Evolutionary conservation across 257 asterid genomes (phyloP).

Genomic region (Orobanche coerulescens): DNA sequence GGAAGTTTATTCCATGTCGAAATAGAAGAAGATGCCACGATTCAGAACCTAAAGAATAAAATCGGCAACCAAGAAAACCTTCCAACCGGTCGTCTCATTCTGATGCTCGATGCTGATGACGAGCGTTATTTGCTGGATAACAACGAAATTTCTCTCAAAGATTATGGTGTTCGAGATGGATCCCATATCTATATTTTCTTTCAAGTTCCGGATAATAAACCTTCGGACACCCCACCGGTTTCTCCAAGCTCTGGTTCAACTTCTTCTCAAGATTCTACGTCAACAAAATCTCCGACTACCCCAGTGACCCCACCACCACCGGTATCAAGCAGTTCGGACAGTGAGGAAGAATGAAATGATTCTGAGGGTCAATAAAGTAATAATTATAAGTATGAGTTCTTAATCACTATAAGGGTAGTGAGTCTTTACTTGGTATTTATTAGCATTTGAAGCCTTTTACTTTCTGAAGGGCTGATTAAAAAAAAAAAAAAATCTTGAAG

Average conservation of each 20-base stretch:
- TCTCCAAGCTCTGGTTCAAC: slow-evolving; percentile 18
- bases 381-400: not conserved
- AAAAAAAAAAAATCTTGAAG: not conserved
- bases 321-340: not conserved
- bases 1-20: slow-evolving; percentile 44
- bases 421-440: not conserved
- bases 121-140: slow-evolving; percentile 17
- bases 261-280: slow-evolving; percentile 20
- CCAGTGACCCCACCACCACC: not conserved
- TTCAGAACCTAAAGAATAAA: slow-evolving; percentile 43
- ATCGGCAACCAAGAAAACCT: slow-evolving; percentile 53
- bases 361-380: not conserved
- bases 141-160: slow-evolving; percentile 31
- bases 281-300: not conserved
- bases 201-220: slow-evolving; percentile 18
- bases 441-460: too few relatives aligned
- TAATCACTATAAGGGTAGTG: not conserved
- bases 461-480: not conserved
- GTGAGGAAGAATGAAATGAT: not conserved
- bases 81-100: slow-evolving; percentile 41
- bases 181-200: slow-evolving; percentile 55
- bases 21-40: slow-evolving; percentile 37
- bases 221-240: not conserved
- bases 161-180: slow-evolving; percentile 51
- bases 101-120: slow-evolving; percentile 31